phyloP scores from a whole-genome alignment of 2,329 filamentous ascomycete genomes.

The Didymella glomerata region DNA sequence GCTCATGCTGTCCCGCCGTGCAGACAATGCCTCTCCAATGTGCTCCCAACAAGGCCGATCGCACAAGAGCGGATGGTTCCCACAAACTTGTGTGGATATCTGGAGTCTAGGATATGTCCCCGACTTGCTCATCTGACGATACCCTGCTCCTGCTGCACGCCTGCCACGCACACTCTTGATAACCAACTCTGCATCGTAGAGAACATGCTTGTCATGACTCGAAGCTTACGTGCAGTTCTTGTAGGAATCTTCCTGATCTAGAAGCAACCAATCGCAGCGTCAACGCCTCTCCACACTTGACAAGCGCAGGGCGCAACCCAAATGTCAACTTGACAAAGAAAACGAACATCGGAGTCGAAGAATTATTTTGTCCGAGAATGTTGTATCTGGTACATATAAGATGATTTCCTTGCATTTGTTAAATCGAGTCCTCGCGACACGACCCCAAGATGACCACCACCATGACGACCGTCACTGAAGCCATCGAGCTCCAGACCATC shows the following conservation, averaged over 20 bases:
- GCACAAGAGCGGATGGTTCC: too few species aligned
- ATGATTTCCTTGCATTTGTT: too few species aligned
- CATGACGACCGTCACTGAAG: constrained; percentile 5
- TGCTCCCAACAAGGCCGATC: too few species aligned
- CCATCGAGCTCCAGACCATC: constrained; percentile 11
- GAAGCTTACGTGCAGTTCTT: background rate
- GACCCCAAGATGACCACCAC: constrained; percentile 12
- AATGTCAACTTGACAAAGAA: constrained; percentile 15
- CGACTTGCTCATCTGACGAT: background rate
- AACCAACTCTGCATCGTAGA: background rate
- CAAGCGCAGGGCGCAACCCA: constrained; percentile 15
- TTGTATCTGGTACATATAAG: too few species aligned
- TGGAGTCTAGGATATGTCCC: too few species aligned
- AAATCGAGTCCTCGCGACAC: too few species aligned
- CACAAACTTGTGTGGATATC: too few species aligned
- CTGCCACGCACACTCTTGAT: too few species aligned
- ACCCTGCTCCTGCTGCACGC: too few species aligned
- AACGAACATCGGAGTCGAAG: background rate
- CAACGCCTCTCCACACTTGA: constrained; percentile 7
- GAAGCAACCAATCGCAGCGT: constrained; percentile 5
- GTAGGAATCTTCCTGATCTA: background rate
- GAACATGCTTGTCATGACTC: background rate
- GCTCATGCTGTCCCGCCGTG: background rate
- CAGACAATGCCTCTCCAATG: background rate
- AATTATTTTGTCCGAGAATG: background rate